Evolutionary conservation across 768 basidiomycete genomes (phyloP), one percentile per base, ranked within the genome.

Genomic region (Phanerochaete sordida): DNA sequence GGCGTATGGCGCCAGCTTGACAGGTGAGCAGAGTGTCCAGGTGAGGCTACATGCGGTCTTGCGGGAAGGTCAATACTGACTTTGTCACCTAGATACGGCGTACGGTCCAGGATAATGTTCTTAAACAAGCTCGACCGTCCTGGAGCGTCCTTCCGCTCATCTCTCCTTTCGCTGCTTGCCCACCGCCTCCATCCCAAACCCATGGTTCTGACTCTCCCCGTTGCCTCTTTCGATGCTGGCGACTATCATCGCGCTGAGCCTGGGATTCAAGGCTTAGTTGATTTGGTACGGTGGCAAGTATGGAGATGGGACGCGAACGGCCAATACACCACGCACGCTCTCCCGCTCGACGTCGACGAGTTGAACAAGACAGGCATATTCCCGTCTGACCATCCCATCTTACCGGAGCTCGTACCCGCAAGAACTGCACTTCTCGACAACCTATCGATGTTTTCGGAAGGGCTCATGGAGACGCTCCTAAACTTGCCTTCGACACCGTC

Each of bases 1-100:
- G 91, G 90, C 44, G 93, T 95, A 47, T 95, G 93, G 93, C 77
- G 75, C 56, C 93, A 95, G 70, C 72, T 95, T 65, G 87, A 93
- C 72, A 84, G 90, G 93, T 93, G 69, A 74, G 77, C 69, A 66
- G 67, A 73, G 73, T 31, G 52, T 64, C 60, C 50, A 77, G 73
- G 72, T 78, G 69, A 76, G 70, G 23, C 69, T 26, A 19, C 19
- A 53, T 23, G 15, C n/a, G 23, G 28, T 37, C 12, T 54, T 35
- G 62, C 15, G 3, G 3, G 31, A 2, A 24, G 39, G 28, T 30
- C 23, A 24, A 13, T 12, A 33, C 46, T 49, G 9, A 50, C 23
- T 51, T 30, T n/a, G 23, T 23, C n/a, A n/a, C 31, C 15, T 39
- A 95, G 93, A 67, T 93, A 95, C 72, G 80, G 79, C n/a, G 93